These are phyloP conservation scores for Auriscalpium vulgare DNA, from an alignment of 768 basidiomycete genomes.

Conservation along the genomic window DNA sequence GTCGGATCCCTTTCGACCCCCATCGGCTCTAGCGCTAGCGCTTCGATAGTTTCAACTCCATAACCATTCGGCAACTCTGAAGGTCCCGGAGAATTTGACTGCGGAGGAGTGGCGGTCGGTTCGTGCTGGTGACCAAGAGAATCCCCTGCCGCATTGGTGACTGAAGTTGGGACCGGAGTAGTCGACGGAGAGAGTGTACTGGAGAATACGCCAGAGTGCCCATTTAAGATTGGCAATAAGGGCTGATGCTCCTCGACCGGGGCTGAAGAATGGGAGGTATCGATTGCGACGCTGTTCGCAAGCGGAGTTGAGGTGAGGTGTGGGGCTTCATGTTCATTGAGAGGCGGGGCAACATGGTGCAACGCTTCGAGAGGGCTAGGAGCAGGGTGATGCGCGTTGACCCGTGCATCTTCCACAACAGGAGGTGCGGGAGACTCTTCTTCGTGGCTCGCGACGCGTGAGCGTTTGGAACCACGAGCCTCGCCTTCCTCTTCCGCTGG, in stretches of 20 bases:
- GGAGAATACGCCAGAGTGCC: neutral
- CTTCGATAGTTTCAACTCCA: neutral
- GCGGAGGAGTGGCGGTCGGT: neutral
- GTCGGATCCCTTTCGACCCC: constrained; percentile 56
- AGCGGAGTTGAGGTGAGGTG: neutral
- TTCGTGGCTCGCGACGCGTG: constrained; percentile 15
- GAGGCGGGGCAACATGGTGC: constrained; percentile 4
- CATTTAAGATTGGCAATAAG: neutral
- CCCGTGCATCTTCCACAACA: neutral
- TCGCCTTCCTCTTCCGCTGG: constrained; percentile 13
- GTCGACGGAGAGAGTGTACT: neutral
- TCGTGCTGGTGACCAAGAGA: neutral
- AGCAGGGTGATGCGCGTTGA: constrained; percentile 6
- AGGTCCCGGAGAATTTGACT: neutral
- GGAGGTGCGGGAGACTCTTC: constrained; percentile 4
- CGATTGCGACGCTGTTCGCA: neutral
- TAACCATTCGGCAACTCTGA: neutral
- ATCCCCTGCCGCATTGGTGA: neutral
- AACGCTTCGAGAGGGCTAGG: neutral
- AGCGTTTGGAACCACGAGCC: constrained; percentile 9
- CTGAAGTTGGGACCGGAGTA: neutral
- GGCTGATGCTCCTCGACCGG: neutral
- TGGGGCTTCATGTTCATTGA: neutral
- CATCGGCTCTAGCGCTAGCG: constrained; percentile 26
- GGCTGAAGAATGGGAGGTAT: neutral